Percentiles rank a stretch among this genome's conserved stretches.
These are phyloP conservation scores for Quercus mongolica DNA, from an alignment of 306 rosid species.

Conservation along the genomic window DNA sequence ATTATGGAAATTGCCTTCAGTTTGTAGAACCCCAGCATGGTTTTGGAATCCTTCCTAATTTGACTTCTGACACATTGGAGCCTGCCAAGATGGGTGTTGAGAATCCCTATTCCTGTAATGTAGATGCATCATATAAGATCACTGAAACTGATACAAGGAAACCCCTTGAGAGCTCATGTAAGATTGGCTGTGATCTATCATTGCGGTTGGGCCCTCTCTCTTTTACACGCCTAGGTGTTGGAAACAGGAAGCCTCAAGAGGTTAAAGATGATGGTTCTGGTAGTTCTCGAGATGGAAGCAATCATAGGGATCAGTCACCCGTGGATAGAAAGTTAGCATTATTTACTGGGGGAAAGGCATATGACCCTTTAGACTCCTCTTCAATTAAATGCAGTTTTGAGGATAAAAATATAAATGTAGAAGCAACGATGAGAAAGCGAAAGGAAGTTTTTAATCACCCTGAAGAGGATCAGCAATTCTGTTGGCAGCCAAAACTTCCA, in stretches of 20 bases:
- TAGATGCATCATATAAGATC: constrained; percentile 17
- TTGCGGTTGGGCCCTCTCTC: constrained; percentile 51
- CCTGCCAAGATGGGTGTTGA: constrained; percentile 17
- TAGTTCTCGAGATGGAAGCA: constrained; percentile 1
- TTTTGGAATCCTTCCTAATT: constrained; percentile 5
- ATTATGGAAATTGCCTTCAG: constrained; percentile 29
- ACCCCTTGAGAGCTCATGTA: constrained; percentile 12
- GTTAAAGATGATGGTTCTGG: constrained; percentile 15
- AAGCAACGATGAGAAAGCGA: constrained; percentile 30
- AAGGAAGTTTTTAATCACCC: constrained; percentile 31
- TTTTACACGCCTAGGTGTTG: constrained; percentile 19
- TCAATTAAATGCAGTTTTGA: constrained; percentile 10
- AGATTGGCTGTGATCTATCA: constrained; percentile 57
- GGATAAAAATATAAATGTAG: constrained; percentile 4
- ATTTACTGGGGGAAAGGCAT: constrained; percentile 12
- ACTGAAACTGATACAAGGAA: constrained; percentile 10
- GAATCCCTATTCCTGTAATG: constrained; percentile 9
- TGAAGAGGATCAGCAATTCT: constrained; percentile 18
- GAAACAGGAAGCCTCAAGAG: constrained; percentile 10
- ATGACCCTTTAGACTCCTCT: constrained; percentile 7
- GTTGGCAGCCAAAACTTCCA: constrained; percentile 33
- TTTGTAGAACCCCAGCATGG: constrained; percentile 14
- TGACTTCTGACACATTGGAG: constrained; percentile 20
- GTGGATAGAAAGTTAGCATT: constrained; percentile 11
- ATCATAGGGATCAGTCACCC: constrained; percentile 1